Percentiles rank a stretch among this genome's conserved stretches.
phyloP scores from a whole-genome alignment of 257 asterid genomes.

The Cynanchum wilfordii region DNA sequence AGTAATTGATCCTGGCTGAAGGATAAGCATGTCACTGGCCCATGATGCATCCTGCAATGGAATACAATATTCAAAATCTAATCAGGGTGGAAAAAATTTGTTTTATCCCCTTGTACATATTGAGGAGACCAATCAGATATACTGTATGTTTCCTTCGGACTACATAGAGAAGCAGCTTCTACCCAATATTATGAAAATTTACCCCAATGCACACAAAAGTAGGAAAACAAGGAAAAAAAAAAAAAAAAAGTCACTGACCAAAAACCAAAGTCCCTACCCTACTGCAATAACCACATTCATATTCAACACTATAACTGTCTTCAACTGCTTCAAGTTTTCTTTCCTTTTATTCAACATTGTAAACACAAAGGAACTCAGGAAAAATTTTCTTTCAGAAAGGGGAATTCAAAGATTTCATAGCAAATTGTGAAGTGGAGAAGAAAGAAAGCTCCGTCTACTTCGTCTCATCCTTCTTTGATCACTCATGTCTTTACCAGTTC shows the following conservation, averaged over 20 bases:
- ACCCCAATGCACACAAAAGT: too few species aligned
- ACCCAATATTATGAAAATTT: too few species aligned
- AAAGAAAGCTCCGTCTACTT: constrained; percentile 23
- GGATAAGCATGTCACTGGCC: constrained; percentile 67
- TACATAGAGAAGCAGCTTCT: not conserved
- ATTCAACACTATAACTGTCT: constrained; percentile 40
- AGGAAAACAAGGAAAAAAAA: constrained; percentile 16
- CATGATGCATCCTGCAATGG: constrained; percentile 74
- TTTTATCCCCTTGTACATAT: not conserved
- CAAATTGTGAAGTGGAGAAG: constrained; percentile 56
- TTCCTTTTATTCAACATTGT: not conserved
- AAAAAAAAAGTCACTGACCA: constrained; percentile 17
- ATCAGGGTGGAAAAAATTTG: not conserved
- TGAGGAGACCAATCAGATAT: not conserved
- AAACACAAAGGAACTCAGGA: constrained; percentile 8
- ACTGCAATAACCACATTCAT: constrained; percentile 37
- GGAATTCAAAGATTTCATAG: constrained; percentile 1
- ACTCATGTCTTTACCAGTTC: constrained; percentile 47
- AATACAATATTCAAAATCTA: constrained; percentile 10
- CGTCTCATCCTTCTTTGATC: constrained; percentile 38
- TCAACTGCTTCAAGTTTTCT: constrained; percentile 17
- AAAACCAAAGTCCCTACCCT: constrained; percentile 16
- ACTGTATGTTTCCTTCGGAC: not conserved
- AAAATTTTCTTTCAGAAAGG: not conserved
- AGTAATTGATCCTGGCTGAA: constrained; percentile 80